phyloP scores from a whole-genome alignment of 768 basidiomycete genomes.

The Serendipita vermifera region DNA sequence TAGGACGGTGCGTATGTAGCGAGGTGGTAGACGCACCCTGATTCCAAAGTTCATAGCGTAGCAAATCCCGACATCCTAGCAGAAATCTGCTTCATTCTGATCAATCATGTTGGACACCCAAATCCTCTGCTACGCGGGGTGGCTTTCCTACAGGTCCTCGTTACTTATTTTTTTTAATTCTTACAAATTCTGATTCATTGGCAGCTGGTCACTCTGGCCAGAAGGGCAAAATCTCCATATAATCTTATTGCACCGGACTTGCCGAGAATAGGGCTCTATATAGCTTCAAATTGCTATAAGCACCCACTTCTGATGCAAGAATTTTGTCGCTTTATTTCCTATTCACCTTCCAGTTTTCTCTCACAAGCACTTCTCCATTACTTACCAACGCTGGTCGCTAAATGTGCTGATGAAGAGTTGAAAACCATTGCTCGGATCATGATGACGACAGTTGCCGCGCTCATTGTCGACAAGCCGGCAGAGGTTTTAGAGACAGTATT shows the following conservation, averaged over 20 bases:
- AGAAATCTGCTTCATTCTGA: slow-evolving; percentile 30
- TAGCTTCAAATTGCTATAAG: slow-evolving; percentile 43
- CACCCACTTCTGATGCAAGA: slow-evolving; percentile 51
- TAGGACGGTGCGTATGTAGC: slow-evolving; percentile 30
- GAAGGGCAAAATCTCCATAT: slow-evolving; percentile 44
- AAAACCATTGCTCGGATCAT: slow-evolving; percentile 47
- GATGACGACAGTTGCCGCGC: slow-evolving; percentile 29
- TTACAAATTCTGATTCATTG: slow-evolving; percentile 12
- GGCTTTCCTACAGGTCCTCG: slow-evolving; percentile 49
- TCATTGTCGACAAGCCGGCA: slow-evolving; percentile 46
- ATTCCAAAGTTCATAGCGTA: slow-evolving; percentile 25
- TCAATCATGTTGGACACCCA: slow-evolving; percentile 50
- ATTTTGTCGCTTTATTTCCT: slow-evolving; percentile 52
- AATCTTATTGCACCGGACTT: slow-evolving; percentile 58
- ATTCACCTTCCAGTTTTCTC: slow-evolving; percentile 47
- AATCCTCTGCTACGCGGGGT: slow-evolving; percentile 59
- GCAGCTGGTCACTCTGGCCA: slow-evolving; percentile 48
- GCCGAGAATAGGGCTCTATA: slow-evolving; percentile 48
- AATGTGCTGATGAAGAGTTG: slow-evolving; percentile 44
- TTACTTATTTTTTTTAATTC: background rate
- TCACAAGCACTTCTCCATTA: slow-evolving; percentile 47
- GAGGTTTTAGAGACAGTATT: slow-evolving; percentile 56
- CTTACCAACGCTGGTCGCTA: slow-evolving; percentile 56
- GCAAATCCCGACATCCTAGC: slow-evolving; percentile 41
- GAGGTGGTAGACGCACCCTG: background rate